Base-by-base conservation (phyloP, 2,329 filamentous ascomycete species). In the Pseudocercospora cruenta region DNA sequence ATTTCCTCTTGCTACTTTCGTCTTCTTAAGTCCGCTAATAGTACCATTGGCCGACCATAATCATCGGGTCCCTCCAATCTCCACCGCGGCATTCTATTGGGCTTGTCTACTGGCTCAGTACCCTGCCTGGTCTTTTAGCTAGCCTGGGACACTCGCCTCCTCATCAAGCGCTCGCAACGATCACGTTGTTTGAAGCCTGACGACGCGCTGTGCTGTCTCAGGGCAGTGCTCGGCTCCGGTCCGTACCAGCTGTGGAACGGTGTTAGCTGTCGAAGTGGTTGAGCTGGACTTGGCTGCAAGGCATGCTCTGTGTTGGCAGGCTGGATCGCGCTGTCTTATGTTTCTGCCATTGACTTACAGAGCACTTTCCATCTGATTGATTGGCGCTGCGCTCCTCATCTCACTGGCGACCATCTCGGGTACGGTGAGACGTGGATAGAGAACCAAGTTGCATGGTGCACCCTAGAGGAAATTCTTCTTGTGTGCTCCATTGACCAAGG, bases 41-140 rank as follows among this genome's bases (percentile, higher is more conserved):
- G 58, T 67, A 45, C 65, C 67, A 70, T 72, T 72, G 70, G 70
- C 60, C 60, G 65, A 39, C 39, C 36, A 60, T 60, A 59, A 66
- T 67, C 63, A 63, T 55, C 63, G 36, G 57, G 62, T 60, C 66
- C 58, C 47, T 66, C 65, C 69, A 65, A 66, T 67, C 62, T 60
- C 63, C 54, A 63, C 63, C 57, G 53, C 53, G 62, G 60, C 65
- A 65, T 65, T 61, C 55, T 65, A 61, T 43, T 47, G 28, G 53
- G 62, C 28, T 58, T 61, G 64, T 63, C 61, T 51, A 65, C 55
- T 67, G 62, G 65, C 36, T 60, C 43, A 12, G 51, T 60, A 63
- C 63, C 62, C 57, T 66, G 58, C 58, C 63, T 36, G 58, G 51
- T 58, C 45, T 24, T 22, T 62, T 58, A 51, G 28, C 58, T 66